These are phyloP conservation scores for Leptomonas pyrrhocoris DNA, from an alignment of 208 protist genomes.

Conservation along the genomic window DNA sequence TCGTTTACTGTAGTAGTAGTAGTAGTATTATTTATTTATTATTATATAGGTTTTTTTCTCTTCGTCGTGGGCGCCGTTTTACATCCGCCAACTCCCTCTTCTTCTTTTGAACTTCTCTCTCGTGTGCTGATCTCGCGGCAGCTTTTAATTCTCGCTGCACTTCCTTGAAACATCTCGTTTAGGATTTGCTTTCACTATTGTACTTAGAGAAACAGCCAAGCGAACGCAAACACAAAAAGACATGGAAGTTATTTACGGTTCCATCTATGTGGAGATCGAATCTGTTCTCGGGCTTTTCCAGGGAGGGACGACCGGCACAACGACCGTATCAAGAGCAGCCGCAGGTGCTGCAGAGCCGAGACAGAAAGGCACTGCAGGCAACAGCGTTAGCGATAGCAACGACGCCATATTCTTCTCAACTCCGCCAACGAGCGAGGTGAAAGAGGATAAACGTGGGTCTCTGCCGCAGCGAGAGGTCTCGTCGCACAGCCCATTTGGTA, in stretches of 20 bases:
- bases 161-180: too few relatives aligned
- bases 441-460: not conserved
- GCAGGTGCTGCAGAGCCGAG: too few relatives aligned
- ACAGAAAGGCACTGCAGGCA: not conserved
- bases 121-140: too few relatives aligned
- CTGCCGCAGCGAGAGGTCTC: constrained; percentile 2
- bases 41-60: too few relatives aligned
- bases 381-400: not conserved
- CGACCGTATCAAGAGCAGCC: not conserved
- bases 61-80: too few relatives aligned
- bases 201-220: not conserved
- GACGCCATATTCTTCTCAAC: not conserved
- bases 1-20: too few relatives aligned
- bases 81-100: not conserved
- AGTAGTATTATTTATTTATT: too few relatives aligned
- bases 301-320: not conserved
- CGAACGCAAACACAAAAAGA: not conserved
- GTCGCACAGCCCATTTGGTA: constrained; percentile 18
- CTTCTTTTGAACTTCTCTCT: constrained; percentile 12
- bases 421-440: not conserved
- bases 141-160: too few relatives aligned
- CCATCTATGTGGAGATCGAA: constrained; percentile 13
- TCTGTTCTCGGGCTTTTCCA: constrained; percentile 8
- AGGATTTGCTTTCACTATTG: too few relatives aligned
- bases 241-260: constrained; percentile 13